Base-by-base conservation (phyloP, 129 eudicot species). In the Arctium lappa region DNA sequence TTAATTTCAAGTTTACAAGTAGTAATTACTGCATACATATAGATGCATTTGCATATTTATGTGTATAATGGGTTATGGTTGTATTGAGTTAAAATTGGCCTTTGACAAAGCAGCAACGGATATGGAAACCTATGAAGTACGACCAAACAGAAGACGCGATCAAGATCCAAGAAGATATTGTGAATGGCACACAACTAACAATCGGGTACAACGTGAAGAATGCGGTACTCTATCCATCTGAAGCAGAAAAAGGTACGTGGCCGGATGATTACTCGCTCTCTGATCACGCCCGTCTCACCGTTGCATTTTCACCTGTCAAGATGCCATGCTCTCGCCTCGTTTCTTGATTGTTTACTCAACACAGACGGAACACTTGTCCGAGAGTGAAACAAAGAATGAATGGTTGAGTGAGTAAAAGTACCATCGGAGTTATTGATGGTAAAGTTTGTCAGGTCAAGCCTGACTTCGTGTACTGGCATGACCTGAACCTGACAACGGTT, bases 221-320 rank as follows among this genome's bases (percentile, higher is more conserved):
- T 74, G 98, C 97, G 44, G 92, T 88, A 22, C 89, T 94, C 1
- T 94, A 79, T 84, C 98, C 98, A 3, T 82, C 91, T 2, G 94
- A 94, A 90, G 97, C 88, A 4, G 98, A 91, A 88, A 94, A 90
- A 82, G 98, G 98, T 68, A 79, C 65, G 86, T 94, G 98, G 98
- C 98, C 98, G 0, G 94, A 94, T 63, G 94, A 91, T 80, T 94
- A 94, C 84, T 88, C 90, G 8, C 96, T 94, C 68, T 94, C 98
- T 29, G 98, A 94, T 73, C 98, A 94, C 76, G 98, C 98, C n/a
- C 90, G 97, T 8, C 94, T 94, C 15, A 94, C 98, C 2, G 98
- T 90, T 34, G 94, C 88, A 5, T 94, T 94, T 85, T 88, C 98
- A 31, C 94, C 98, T 0, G 84, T 88, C 50, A 84, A 82, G 3